Percentiles rank a stretch among this genome's conserved stretches.
phyloP scores from a whole-genome alignment of 78 protist genomes.

The Dictyostelium intermedium region DNA sequence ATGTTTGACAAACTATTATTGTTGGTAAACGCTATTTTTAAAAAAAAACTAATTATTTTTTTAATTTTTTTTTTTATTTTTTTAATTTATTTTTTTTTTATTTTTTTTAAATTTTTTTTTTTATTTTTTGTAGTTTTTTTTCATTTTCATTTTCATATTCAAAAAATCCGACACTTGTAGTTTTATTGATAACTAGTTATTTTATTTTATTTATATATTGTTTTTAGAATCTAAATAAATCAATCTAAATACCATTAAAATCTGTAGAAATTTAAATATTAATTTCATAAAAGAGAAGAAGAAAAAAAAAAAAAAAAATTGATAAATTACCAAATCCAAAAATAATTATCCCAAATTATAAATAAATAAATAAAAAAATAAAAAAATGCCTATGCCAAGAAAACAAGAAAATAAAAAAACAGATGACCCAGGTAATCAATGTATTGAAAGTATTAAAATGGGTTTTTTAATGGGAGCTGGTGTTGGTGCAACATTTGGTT shows the following conservation, averaged over 20 bases:
- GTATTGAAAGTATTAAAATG: not conserved
- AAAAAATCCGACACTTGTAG: not conserved
- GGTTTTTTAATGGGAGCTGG: conserved; percentile 42
- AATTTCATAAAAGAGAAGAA: no score
- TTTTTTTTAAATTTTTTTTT: not conserved
- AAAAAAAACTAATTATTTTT: not conserved
- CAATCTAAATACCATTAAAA: not conserved
- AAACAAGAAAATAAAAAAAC: not conserved
- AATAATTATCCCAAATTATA: no score
- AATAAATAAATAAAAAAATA: not conserved
- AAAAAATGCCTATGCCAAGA: conserved; percentile 1
- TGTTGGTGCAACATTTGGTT: conserved; percentile 54
- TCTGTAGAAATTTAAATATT: no score
- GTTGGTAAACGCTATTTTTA: not conserved
- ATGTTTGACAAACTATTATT: not conserved
- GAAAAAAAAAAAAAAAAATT: no score
- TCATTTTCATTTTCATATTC: not conserved
- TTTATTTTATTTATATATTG: no score
- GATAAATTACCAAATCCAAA: no score
- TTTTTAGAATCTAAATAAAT: not conserved
- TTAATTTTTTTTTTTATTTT: not conserved
- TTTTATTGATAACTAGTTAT: not conserved
- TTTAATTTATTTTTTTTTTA: not conserved
- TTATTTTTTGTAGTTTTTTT: not conserved
- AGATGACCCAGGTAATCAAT: not conserved